A percentile compares a stretch with the other conserved stretches of the same genome.
Conservation (phyloP, 108 stramenopile genomes). For the Cylindrotheca closterium region DNA sequence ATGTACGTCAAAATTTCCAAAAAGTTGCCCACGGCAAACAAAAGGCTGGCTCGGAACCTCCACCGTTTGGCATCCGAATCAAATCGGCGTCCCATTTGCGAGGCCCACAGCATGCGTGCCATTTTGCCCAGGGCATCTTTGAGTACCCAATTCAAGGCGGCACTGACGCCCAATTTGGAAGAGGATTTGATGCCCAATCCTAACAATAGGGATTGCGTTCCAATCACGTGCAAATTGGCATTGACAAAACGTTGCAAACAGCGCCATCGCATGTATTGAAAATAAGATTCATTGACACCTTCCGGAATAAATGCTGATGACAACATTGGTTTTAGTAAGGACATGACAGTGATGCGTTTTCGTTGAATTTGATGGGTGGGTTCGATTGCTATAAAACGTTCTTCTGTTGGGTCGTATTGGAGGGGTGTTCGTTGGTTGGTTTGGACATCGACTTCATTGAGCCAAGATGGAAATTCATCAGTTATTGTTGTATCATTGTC, state of each 20-base stretch:
- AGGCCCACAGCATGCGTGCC: constrained; percentile 91
- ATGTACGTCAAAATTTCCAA: constrained; percentile 89
- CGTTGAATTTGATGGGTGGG: background rate
- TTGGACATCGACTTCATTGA: constrained; percentile 8
- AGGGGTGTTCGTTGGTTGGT: constrained; percentile 9
- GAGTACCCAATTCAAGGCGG: constrained; percentile 93
- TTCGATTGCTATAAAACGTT: constrained; percentile 17
- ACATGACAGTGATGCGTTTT: background rate
- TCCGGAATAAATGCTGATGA: constrained; percentile 71
- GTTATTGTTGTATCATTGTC: too few species aligned
- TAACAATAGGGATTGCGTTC: constrained; percentile 88
- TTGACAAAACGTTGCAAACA: constrained; percentile 87
- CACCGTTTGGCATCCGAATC: constrained; percentile 94
- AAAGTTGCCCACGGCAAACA: constrained; percentile 87
- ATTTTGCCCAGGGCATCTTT: constrained; percentile 94
- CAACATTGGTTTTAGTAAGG: background rate
- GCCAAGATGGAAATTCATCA: too few species aligned
- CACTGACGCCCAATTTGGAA: constrained; percentile 51
- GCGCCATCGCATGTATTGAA: constrained; percentile 82
- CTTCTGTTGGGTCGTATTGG: constrained; percentile 18
- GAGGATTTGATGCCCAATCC: constrained; percentile 77
- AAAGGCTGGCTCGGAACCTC: constrained; percentile 79
- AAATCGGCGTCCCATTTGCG: constrained; percentile 91
- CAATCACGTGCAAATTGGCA: constrained; percentile 90
- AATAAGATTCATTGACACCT: constrained; percentile 84